Evolutionary conservation across 2,329 filamentous ascomycete genomes (phyloP), one percentile per base, ranked within the genome.

Genomic region (Diplodia corticola): DNA sequence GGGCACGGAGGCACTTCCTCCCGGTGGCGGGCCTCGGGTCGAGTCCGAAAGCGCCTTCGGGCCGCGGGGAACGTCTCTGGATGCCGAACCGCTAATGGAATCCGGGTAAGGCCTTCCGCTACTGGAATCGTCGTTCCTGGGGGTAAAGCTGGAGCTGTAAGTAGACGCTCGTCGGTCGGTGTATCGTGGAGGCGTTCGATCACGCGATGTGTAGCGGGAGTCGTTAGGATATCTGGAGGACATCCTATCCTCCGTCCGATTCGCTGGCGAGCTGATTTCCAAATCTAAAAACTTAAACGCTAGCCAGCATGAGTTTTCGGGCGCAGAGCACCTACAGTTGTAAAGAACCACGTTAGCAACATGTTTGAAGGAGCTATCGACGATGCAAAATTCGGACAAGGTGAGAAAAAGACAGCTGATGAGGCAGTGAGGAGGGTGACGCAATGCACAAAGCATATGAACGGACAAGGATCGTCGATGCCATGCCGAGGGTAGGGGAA

Each of bases 11-110:
- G 74, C 69, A 4, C 73, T 70, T 5, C 71, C 71, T 28, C 73
- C 76, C 12, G 74, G 67, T 59, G 75, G 72, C 46, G 77, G 75
- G n/a, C 75, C 74, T 63, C 80, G 77, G 57, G 78, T 74, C 17
- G 85, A 33, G 86, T 94, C 91, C 67, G 90, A 85, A 66, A 93
- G 81, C 4, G 91, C 91, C 77, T 93, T 92, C 12, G 93, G 92
- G 0, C 91, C 93, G 65, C 92, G 86, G 3, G 93, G 93, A 1
- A 91, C 89, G 69, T 96, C 91, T 68, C 76, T 70, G 2, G 75
- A 66, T 20, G 72, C 71, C 28, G 77, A 77, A 3, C 65, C 63
- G 51, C 63, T 69, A 51, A 66, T 67, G 5, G 73, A 68, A n/a
- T 77, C 76, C 26, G 70, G 63, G 48, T 71, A 73, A 17, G 73